Conservation (phyloP, 495 filamentous ascomycete genomes). For the Penicillium roqueforti region DNA sequence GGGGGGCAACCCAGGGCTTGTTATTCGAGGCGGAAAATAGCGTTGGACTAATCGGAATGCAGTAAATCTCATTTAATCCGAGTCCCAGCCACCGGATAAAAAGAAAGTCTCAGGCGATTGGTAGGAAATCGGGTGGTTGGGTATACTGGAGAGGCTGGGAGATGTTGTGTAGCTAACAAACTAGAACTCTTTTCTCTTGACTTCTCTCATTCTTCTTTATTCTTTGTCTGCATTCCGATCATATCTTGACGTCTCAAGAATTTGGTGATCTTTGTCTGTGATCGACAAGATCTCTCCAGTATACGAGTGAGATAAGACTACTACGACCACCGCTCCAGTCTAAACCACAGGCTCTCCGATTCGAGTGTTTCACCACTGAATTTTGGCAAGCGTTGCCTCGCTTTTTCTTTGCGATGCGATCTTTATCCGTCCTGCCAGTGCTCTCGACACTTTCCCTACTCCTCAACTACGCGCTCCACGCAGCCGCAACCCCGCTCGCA, state of each 20-base stretch:
- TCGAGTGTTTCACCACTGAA: constrained; percentile 4
- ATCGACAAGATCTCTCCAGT: constrained; percentile 4
- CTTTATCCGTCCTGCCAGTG: constrained; percentile 23
- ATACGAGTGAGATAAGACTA: constrained; percentile 1
- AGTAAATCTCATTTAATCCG: constrained; percentile 9
- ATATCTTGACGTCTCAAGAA: constrained; percentile 5
- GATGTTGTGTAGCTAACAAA: constrained; percentile 18
- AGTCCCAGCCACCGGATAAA: constrained; percentile 25
- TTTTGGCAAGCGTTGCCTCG: constrained; percentile 1
- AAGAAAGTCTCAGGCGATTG: constrained; percentile 13
- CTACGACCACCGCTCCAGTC: constrained; percentile 1
- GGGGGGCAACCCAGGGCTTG: neutral
- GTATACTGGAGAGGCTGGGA: constrained; percentile 33
- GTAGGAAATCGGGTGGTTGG: constrained; percentile 46
- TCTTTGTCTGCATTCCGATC: constrained; percentile 11
- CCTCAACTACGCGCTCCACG: constrained; percentile 20
- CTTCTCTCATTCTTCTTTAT: constrained; percentile 15
- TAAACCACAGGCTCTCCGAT: neutral
- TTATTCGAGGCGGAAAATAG: neutral
- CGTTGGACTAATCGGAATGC: neutral
- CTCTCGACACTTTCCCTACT: constrained; percentile 28
- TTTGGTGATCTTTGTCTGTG: constrained; percentile 5
- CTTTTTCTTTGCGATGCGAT: constrained; percentile 29
- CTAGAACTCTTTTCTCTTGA: constrained; percentile 10
- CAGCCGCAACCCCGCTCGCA: constrained; percentile 37